A percentile compares a stretch with the other conserved stretches of the same genome.
These are phyloP conservation scores for Pseudogymnoascus sp. DNA, from an alignment of 2,329 filamentous ascomycete genomes.

Conservation along the genomic window DNA sequence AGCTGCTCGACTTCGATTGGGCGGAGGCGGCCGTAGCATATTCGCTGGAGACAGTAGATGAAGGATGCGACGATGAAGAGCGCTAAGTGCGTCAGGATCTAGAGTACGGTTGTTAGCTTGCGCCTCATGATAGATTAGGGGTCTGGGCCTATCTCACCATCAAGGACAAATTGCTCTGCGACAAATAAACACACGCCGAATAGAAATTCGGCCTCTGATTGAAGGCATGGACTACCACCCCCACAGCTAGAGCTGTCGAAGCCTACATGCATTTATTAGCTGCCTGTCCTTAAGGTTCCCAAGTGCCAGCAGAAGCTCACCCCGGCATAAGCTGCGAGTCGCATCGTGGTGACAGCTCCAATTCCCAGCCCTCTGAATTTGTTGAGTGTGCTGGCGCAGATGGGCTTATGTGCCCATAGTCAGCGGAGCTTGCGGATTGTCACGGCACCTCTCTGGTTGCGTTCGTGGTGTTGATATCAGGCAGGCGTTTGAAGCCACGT, in stretches of 20 bases:
- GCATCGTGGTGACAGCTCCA: constrained; percentile 38
- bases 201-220: constrained; percentile 97
- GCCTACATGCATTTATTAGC: constrained; percentile 39
- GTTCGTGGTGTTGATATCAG: neutral
- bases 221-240: constrained; percentile 82
- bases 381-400: constrained; percentile 13
- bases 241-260: constrained; percentile 75
- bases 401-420: constrained; percentile 3
- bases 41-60: constrained; percentile 77
- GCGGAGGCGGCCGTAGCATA: constrained; percentile 84
- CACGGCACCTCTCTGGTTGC: constrained; percentile 7
- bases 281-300: neutral
- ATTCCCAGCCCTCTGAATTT: constrained; percentile 5
- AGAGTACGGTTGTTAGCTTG: constrained; percentile 7
- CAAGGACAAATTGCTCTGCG: constrained; percentile 90
- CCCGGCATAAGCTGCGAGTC: constrained; percentile 48
- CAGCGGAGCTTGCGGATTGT: constrained; percentile 6
- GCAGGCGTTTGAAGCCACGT: constrained; percentile 19
- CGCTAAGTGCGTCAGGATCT: constrained; percentile 88
- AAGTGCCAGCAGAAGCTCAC: neutral
- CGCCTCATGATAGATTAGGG: neutral
- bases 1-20: constrained; percentile 94
- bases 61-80: constrained; percentile 73
- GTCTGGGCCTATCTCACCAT: constrained; percentile 51
- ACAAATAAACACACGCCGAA: constrained; percentile 91